Evolutionary conservation across 192 early-diverging fungal genomes (phyloP).

Genomic region (Pilaira anomala): DNA sequence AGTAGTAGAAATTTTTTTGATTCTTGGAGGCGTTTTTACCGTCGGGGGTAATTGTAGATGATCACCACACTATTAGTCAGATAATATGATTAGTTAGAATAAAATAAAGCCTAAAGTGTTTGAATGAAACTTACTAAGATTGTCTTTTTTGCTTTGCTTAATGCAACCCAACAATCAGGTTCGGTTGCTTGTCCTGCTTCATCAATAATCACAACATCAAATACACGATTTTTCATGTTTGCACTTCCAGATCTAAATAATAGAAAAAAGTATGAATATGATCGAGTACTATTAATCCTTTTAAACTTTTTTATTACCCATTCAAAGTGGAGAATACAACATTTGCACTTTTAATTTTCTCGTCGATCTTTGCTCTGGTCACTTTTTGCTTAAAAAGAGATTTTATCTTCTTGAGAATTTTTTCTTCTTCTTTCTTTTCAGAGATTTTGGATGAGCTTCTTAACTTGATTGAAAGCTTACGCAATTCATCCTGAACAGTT

Average conservation of each 20-base stretch:
- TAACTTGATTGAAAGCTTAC: no score
- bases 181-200: constrained; percentile 80
- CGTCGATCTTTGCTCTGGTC: no score
- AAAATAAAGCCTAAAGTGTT: neutral
- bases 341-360: no score
- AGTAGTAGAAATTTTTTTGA: constrained; percentile 10
- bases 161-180: constrained; percentile 85
- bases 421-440: no score
- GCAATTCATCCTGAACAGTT: no score
- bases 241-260: constrained; percentile 39
- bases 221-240: constrained; percentile 51
- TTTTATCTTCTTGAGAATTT: no score
- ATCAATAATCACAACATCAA: constrained; percentile 86
- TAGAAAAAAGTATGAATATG: neutral
- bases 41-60: constrained; percentile 87
- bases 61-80: constrained; percentile 66
- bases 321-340: no score
- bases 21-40: constrained; percentile 49
- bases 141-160: constrained; percentile 62
- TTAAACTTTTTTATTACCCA: neutral
- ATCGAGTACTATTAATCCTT: no score
- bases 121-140: constrained; percentile 46
- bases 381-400: no score
- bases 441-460: no score
- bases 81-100: neutral